Evolutionary conservation across 2,329 filamentous ascomycete species (phyloP), one percentile per base, ranked within the genome.

Genomic region (Epichloe amarillans): DNA sequence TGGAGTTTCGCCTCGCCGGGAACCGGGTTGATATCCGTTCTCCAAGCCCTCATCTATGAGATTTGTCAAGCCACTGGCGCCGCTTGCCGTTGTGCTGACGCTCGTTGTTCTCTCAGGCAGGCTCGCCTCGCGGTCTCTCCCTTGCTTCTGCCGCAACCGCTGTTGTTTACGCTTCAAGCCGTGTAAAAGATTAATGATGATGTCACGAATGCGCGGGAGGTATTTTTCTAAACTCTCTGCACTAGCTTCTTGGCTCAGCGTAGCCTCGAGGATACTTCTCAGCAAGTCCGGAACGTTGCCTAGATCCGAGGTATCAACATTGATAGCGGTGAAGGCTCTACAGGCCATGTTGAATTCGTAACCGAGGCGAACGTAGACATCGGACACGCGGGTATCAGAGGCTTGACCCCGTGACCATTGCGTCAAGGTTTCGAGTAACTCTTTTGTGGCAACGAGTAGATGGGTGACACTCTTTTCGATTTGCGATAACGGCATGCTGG

Each of bases 331-430:
- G 69, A 98, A 98, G 54, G 93, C 91, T 51, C 93, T 85, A 67
- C 91, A 97, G 30, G 93, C 93, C 73, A 98, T 93, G 69, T 98
- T 98, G 76, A 98, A 98, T 69, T 98, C 93, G 69, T 98, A 98
- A 45, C 93, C 93, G 54, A 98, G 73, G 54, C 93, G 85, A 54
- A 98, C 93, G 65, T 98, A 98, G 60, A 98, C 93, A 66, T 98
- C 93, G 12, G 93, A 97, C 53, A 98, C 93, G 66, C 97, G 88
- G 54, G 84, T 86, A 69, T 98, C 93, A 56, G 88, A 90, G 50
- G 93, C 90, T 61, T 86, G 83, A 55, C 87, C 85, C 52, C 91
- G 87, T 53, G 93, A 98, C 93, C 93, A 98, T 75, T 95, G 86
- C 45, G 93, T 98, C 55, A 98, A 75, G 5, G 91, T 98, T 72